Evolutionary conservation across 2,329 filamentous ascomycete genomes (phyloP), one percentile per base, ranked within the genome.

Genomic region (Xylariaceae sp.): DNA sequence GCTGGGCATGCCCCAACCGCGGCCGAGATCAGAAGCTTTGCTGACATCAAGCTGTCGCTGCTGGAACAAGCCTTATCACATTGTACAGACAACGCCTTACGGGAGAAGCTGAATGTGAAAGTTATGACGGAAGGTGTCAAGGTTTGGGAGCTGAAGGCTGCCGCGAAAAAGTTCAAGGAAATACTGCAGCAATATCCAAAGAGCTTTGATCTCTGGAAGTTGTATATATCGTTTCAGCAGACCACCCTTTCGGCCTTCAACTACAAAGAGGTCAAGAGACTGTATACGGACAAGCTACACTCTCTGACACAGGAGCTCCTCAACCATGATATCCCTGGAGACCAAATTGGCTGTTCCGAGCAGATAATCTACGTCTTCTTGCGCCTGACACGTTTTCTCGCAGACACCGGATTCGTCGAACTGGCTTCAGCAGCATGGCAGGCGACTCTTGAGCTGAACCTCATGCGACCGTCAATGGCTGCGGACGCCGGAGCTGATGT

Each of bases 401-500:
- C 79, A 31, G 83, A 94, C 55, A 71, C 84, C 31, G 90, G 90
- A 0, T 95, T 84, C 55, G 67, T 71, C 31, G 90, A 96, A 57
- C 67, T 86, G 19, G 82, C 87, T 2, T 67, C 85, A 3, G 87
- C 82, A 8, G 71, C 83, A 4, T 96, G 90, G 88, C 90, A 97
- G 63, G 85, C 79, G 5, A 53, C 85, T 1, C 62, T 96, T 0
- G 90, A 96, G 55, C 68, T 83, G 36, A 78, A 76, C 13, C 74
- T 88, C 43, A 78, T 78, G 32, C 68, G 69, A 3, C 79, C 84
- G 3, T 36, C 51, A 3, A 39, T 55, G 4, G 35, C 63, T 3
- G 38, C 52, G n/a, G 32, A 53, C 28, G 48, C 52, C 9, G 49
- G 47, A n/a, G 32, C 49, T 8, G 48, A 50, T 4, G 34, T 69